Evolutionary conservation across 495 filamentous ascomycete species (phyloP).

Genomic region (Penicillium arizonense): DNA sequence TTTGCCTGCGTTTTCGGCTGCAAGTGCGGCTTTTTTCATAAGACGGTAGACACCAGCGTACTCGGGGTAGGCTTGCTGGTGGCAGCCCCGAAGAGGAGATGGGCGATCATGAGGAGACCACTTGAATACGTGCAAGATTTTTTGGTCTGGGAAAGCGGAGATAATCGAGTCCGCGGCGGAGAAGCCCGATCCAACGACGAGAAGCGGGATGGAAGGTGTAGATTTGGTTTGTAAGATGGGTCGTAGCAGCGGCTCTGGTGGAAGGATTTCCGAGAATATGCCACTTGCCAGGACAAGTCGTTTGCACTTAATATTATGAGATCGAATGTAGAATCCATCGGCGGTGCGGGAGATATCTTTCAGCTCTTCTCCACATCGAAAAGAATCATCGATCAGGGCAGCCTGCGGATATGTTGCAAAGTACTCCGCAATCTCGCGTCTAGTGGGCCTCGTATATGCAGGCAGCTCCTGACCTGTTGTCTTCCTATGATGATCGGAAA

Average conservation of each 20-base stretch:
- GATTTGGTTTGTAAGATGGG: constrained; percentile 33
- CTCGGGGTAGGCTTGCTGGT: constrained; percentile 65
- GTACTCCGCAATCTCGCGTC: constrained; percentile 59
- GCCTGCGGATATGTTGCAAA: constrained; percentile 54
- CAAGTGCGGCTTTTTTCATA: constrained; percentile 56
- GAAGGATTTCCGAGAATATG: constrained; percentile 57
- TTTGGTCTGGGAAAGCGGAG: constrained; percentile 47
- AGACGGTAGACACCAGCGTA: constrained; percentile 62
- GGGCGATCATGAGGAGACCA: constrained; percentile 58
- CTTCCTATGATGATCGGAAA: constrained; percentile 50
- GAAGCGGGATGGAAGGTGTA: constrained; percentile 32
- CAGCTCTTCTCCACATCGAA: constrained; percentile 45
- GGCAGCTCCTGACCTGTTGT: constrained; percentile 42
- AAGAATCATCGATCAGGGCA: constrained; percentile 51
- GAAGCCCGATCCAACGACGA: constrained; percentile 66
- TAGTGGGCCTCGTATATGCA: constrained; percentile 56
- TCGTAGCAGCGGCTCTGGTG: constrained; percentile 48
- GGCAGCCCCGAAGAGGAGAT: constrained; percentile 59
- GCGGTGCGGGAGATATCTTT: constrained; percentile 42
- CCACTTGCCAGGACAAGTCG: constrained; percentile 64
- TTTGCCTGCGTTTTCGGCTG: constrained; percentile 14
- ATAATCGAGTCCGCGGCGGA: constrained; percentile 64
- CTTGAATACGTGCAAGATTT: constrained; percentile 62
- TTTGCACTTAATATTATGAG: constrained; percentile 55
- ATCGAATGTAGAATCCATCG: constrained; percentile 52